Base-by-base conservation (phyloP, 495 filamentous ascomycete species). In the Aspergillus funiculosus region DNA sequence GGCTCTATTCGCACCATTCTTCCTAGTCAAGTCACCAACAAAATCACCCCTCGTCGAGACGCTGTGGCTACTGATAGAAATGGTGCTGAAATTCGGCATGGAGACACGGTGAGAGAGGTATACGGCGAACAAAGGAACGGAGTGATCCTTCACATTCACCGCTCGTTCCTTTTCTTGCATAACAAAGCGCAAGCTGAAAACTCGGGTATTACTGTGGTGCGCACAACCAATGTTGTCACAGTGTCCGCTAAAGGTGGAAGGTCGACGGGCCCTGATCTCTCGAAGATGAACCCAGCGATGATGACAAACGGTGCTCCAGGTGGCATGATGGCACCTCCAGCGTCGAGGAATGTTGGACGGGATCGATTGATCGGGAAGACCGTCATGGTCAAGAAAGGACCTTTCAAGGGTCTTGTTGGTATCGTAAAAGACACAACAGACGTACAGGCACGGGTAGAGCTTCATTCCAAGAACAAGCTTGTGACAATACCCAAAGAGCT, bases 391-490 rank as follows among this genome's bases (percentile, higher is more conserved):
- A 72, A 81, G 35, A 85, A 79, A 55, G 94, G 94, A 7, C 79
- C 81, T 1, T 86, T 89, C 66, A 99, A 99, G 67, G 92, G 91
- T 39, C 71, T 95, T 10, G 74, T 99, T 36, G 94, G 94, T 51
- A 94, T 95, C 44, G 87, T 99, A 52, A 94, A 94, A 57, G 89
- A 97, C 58, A 80, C 94, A 0, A 90, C 85, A 0, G 89, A 94
- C 46, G 76, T 74, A 0, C 80, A 84, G 50, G 91, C 86, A 21
- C 82, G 89, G 15, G 85, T 99, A 26, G 94, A 97, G 64, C 72
- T 99, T 19, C 90, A 96, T 63, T 86, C 88, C 17, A 92, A 90
- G 65, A 83, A 79, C 66, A 96, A 94, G 72, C 79, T 82, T 5
- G 81, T 97, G 40, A 83, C 81, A 11, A 78, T 97, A 21, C 74